phyloP scores from a whole-genome alignment of 345 rosid genomes.

The Eucalyptus marginata region DNA sequence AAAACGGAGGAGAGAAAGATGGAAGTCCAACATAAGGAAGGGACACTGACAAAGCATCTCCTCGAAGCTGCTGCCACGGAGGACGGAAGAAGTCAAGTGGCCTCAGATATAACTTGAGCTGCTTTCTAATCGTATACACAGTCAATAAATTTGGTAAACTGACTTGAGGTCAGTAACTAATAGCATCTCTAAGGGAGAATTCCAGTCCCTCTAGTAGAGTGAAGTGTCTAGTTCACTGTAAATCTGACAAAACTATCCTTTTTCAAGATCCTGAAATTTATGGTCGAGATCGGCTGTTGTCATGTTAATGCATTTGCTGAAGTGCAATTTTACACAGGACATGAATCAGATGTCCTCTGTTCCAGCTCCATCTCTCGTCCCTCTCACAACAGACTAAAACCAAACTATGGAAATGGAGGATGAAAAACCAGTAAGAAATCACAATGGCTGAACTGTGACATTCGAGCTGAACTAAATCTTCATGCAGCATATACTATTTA shows the following conservation, averaged over 20 bases:
- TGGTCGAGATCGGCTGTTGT: not conserved
- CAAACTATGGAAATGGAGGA: not conserved
- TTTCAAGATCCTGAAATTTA: not conserved
- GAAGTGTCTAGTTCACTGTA: not conserved
- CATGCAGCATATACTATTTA: not conserved
- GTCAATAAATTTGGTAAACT: not conserved
- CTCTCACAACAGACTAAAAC: not conserved
- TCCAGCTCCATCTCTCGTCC: not conserved
- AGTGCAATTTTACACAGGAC: not conserved
- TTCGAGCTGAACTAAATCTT: not conserved
- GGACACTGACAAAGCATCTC: conserved; percentile 30
- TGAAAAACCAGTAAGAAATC: not conserved
- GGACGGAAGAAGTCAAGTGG: not conserved
- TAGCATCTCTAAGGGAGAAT: not conserved
- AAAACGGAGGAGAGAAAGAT: conserved; percentile 45
- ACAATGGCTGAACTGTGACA: not conserved
- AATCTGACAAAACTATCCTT: not conserved
- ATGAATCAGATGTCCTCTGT: not conserved
- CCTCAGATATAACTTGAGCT: conserved; percentile 4
- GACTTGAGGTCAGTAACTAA: not conserved
- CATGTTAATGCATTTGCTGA: not conserved
- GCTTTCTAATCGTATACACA: not conserved
- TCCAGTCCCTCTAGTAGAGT: not conserved
- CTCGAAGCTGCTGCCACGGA: conserved; percentile 12
- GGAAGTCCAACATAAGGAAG: conserved; percentile 12